Evolutionary conservation across 805 yeast genomes (phyloP), one percentile per base, ranked within the genome.

Genomic region (Nadsonia fulvescens): DNA sequence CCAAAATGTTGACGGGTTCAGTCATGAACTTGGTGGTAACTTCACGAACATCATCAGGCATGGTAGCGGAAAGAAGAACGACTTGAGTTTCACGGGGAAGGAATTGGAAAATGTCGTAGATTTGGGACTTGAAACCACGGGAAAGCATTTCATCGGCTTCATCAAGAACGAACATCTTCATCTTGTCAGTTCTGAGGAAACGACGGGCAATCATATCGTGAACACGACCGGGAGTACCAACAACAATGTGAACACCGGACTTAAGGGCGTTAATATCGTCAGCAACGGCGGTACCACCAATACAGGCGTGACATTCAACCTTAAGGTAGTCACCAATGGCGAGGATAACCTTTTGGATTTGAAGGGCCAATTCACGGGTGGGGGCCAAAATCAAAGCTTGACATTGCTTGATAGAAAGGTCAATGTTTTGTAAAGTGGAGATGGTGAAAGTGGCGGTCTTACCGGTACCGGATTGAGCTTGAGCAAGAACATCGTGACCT

Each of bases 181-280:
- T 64, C 53, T 72, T 65, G 44, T 78, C 68, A 37, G 93, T 74
- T 50, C 61, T 70, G 55, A 89, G 70, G 57, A 61, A 63, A 46
- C 93, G 66, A 53, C 95, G 70, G 56, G 78, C 77, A 49, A 89
- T 83, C 86, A 89, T 81, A 55, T 89, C 96, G 46, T 62, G 68
- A 37, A 89, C 95, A 61, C 98, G 72, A 48, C 98, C 98, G 43
- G 98, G 98, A 33, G 98, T 89, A 50, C 96, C 98, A 44, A 82
- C 86, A 32, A 89, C 91, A 32, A 86, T 66, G 59, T 86, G 95
- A 38, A 77, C 91, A 40, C 92, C 93, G 37, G 68, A 67, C 45
- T 66, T 64, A 51, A 89, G 67, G 39, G 77, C 81, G 52, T 72
- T 76, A 38, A 77, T 63, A 60, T 89, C 98, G 38, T 82, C 89